Base-by-base conservation (phyloP, 1,284 basidiomycete genomes). In the Tremellales sp. region DNA sequence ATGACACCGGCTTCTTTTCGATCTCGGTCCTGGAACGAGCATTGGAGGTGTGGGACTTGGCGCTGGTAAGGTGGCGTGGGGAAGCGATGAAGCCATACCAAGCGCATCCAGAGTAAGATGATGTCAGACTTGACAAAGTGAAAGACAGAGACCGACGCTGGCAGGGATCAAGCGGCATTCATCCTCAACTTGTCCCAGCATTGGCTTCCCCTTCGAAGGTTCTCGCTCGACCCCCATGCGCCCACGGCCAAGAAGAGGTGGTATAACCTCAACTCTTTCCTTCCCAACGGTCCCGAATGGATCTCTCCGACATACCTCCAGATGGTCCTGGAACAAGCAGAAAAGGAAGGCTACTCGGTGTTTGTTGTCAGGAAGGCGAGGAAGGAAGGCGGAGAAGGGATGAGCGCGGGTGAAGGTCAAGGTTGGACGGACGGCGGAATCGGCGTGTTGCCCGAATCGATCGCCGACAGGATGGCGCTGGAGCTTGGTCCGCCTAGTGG, bases 1-100 rank as follows among this genome's bases (percentile, higher is more conserved):
- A 92, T 61, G 89, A 92, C 67, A 87, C 87, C 83, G 89, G 89
- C 1, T 93, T 87, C 72, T 93, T 93, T 73, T 91, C 89, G 3
- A 65, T 67, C 23, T 64, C 65, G 2, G 65, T 67, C 0, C 53
- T 70, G 7, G 68, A 69, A 36, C 53, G 64, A 29, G 91, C 90
- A 0, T 72, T 96, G 44, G 80, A 85, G 63, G 84, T 91, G 2
- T 91, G 86, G 82, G 86, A 86, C 3, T 72, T 94, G 49, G 84
- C 80, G 21, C 82, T 94, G 35, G 80, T 85, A 10, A 79, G 87
- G 51, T 97, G 92, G 92, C 79, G 87, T 48, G 85, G 86, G 57
- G 84, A 89, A 72, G 82, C 81, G 27, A 87, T 94, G 86, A 78
- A 80, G 11, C 76, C 81, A 3, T 83, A 84, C 69, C 89, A 92